Conservation (phyloP, 352 stramenopile species). For the Globisporangium uncinulatum region DNA sequence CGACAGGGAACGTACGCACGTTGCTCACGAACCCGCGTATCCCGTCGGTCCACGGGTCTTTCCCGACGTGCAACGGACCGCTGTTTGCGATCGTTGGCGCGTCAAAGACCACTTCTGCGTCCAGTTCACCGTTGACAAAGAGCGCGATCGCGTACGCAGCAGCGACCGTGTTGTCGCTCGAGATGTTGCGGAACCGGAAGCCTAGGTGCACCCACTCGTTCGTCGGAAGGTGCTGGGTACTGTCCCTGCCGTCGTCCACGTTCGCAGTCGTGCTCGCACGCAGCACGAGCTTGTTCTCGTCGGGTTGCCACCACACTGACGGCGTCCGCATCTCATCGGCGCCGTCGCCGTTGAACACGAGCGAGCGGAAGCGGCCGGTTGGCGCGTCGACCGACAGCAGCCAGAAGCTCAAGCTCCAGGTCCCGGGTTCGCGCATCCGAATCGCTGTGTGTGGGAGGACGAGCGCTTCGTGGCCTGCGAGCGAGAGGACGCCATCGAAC, state of each 20-base stretch:
- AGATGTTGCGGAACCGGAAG: constrained; percentile 67
- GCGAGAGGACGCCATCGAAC: constrained; percentile 41
- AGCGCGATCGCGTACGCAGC: constrained; percentile 44
- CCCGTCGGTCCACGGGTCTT: constrained; percentile 63
- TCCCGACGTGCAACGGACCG: constrained; percentile 57
- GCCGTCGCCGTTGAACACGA: constrained; percentile 84
- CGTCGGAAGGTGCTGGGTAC: constrained; percentile 28
- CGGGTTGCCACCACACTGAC: constrained; percentile 75
- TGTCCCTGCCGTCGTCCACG: constrained; percentile 60
- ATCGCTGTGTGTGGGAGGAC: constrained; percentile 36
- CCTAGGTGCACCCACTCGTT: constrained; percentile 63
- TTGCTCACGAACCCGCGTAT: constrained; percentile 60
- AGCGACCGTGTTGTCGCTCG: constrained; percentile 25
- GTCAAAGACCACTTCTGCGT: constrained; percentile 39
- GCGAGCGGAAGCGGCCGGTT: constrained; percentile 51
- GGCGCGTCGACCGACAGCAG: constrained; percentile 45
- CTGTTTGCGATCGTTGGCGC: constrained; percentile 43
- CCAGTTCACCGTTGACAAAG: constrained; percentile 54
- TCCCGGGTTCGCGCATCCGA: constrained; percentile 25
- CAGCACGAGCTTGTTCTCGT: constrained; percentile 53
- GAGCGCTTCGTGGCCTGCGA: constrained; percentile 41
- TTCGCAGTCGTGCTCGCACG: constrained; percentile 53
- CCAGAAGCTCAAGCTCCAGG: constrained; percentile 72
- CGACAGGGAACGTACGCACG: constrained; percentile 33
- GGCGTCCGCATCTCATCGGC: constrained; percentile 60